phyloP scores from a whole-genome alignment of 2,329 filamentous ascomycete genomes.

The Penicillium sp. region DNA sequence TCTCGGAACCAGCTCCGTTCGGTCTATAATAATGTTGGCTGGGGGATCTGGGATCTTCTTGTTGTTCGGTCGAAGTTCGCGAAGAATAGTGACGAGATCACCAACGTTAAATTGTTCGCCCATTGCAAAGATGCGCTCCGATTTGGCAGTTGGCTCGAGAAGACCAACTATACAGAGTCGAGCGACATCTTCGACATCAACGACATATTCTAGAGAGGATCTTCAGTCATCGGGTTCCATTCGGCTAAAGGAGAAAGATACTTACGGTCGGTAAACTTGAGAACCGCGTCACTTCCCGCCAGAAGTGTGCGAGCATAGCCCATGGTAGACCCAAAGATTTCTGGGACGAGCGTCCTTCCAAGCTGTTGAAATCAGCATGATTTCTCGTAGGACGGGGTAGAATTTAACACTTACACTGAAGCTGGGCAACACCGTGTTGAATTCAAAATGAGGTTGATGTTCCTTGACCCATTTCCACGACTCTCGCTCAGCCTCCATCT shows the following conservation, averaged over 20 bases:
- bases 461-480: constrained; percentile 47
- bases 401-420: constrained; percentile 22
- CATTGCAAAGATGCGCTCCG: constrained; percentile 54
- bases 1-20: constrained; percentile 21
- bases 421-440: constrained; percentile 40
- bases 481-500: constrained; percentile 46
- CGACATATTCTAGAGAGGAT: constrained; percentile 38
- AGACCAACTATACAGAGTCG: constrained; percentile 52
- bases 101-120: constrained; percentile 48
- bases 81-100: constrained; percentile 34
- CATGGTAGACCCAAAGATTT: constrained; percentile 21
- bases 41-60: constrained; percentile 28
- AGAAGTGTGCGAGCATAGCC: constrained; percentile 8
- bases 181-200: constrained; percentile 49
- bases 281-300: constrained; percentile 1
- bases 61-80: constrained; percentile 39
- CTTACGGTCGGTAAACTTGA: constrained; percentile 17
- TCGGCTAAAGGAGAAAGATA: background rate
- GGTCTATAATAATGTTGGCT: constrained; percentile 16
- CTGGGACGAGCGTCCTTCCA: constrained; percentile 33
- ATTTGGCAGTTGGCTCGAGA: constrained; percentile 43
- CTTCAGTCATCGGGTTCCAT: background rate
- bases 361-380: constrained; percentile 15
- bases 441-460: constrained; percentile 42
- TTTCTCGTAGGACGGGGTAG: background rate